Evolutionary conservation across 2,329 filamentous ascomycete genomes (phyloP), one percentile per base, ranked within the genome.

Genomic region (Plectosphaerella cucumerina): DNA sequence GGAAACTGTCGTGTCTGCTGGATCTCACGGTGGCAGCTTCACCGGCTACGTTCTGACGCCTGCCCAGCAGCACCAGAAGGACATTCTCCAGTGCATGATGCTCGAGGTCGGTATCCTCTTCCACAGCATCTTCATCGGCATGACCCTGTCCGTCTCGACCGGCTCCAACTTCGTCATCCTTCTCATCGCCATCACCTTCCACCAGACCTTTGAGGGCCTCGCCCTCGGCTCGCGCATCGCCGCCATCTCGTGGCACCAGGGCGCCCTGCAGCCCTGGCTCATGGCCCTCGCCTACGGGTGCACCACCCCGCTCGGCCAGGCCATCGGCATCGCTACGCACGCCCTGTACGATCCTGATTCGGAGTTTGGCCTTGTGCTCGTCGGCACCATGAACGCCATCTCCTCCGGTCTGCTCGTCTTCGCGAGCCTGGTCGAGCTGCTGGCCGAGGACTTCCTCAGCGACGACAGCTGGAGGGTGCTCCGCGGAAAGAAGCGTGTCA

Each of bases 81-180:
- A 86, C 58, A 80, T 90, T 58, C 73, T 92, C 11, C 88, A 92
- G 67, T 91, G 87, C 57, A 76, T 92, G 52, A 76, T 92, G 50
- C 78, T 92, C 15, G 89, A 93, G 70, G 85, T 87, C 23, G 89
- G 89, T 23, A 92, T 92, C 57, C 75, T 90, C 14, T 89, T 89
- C 64, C 86, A 90, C 69, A 88, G 84, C 62, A 76, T 92, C 54
- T 93, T 93, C 62, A 92, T 93, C 58, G 89, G 89, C 54, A 91
- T 92, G 86, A 87, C 89, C 4, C 76, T 93, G 41, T 89, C 86
- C 31, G 88, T 93, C 8, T 85, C 88, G 3, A 87, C 86, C 1
- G 88, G 88, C 1, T 84, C 85, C 9, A 81, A 86, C 5, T 93
- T 93, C 60, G 76, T 89, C 49, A 84, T 92, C n/a, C 83, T 93